These are phyloP conservation scores for Tilletia indica DNA, from an alignment of 1,284 basidiomycete genomes.

Conservation along the genomic window DNA sequence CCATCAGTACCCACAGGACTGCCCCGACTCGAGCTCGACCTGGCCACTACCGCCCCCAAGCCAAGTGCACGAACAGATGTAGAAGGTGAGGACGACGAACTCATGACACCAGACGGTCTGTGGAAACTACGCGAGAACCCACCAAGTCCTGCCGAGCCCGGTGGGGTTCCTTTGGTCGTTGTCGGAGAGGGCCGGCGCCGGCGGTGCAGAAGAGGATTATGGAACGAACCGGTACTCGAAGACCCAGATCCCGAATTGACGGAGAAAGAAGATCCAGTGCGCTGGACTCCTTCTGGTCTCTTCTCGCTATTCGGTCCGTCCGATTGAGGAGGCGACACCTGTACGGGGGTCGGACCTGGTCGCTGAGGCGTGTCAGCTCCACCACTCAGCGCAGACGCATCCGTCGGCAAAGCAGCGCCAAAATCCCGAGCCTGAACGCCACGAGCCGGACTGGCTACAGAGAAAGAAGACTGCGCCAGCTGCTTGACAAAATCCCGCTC, in stretches of 20 bases:
- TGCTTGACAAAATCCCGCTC: background rate
- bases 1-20: too few relatives aligned
- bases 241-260: background rate
- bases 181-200: constrained; percentile 4
- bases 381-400: background rate
- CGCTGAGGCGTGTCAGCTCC: background rate
- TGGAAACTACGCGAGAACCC: background rate
- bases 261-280: background rate
- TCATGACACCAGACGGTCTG: background rate
- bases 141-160: background rate
- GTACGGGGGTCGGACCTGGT: constrained; percentile 40
- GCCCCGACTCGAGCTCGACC: background rate
- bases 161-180: background rate
- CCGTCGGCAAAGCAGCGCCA: background rate
- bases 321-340: constrained; percentile 17
- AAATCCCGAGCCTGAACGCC: too few relatives aligned
- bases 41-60: background rate
- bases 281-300: background rate
- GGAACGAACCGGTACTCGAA: background rate
- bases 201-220: constrained; percentile 1
- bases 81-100: constrained; percentile 10
- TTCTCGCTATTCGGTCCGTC: background rate
- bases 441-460: too few relatives aligned
- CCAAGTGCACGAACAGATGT: background rate
- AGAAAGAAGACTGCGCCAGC: background rate